These are phyloP conservation scores for Noccaea caerulescens DNA, from an alignment of 345 rosid species.

Conservation along the genomic window DNA sequence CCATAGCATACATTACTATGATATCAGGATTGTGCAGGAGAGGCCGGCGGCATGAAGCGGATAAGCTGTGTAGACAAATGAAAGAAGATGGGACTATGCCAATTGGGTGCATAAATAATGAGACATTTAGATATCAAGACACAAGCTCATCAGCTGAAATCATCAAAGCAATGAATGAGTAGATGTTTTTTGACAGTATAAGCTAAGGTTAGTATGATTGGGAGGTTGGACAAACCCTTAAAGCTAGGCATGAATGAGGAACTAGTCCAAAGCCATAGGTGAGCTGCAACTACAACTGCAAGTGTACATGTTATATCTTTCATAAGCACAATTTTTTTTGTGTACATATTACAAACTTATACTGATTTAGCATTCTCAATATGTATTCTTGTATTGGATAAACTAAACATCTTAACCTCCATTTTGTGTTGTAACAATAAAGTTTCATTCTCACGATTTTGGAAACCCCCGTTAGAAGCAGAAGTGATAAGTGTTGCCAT, in stretches of 20 bases:
- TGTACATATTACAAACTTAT: neutral
- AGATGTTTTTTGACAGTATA: neutral
- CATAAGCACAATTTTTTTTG: conserved; percentile 3
- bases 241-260: neutral
- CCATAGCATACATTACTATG: conserved; percentile 31
- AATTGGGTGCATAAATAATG: neutral
- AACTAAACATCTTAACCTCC: neutral
- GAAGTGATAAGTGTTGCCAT: neutral
- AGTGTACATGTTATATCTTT: conserved; percentile 21
- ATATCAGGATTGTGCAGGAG: conserved; percentile 35
- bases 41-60: conserved; percentile 36
- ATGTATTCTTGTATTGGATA: conserved; percentile 5
- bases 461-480: neutral
- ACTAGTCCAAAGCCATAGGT: conserved; percentile 2
- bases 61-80: conserved; percentile 37
- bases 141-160: conserved; percentile 36
- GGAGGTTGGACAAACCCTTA: conserved; percentile 3
- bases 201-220: conserved; percentile 13
- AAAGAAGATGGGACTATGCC: conserved; percentile 37
- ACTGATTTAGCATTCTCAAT: conserved; percentile 9
- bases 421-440: conserved; percentile 5
- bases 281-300: neutral
- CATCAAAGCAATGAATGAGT: conserved; percentile 22
- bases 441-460: neutral
- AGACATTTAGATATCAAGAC: conserved; percentile 24